phyloP scores from a whole-genome alignment of 108 stramenopile genomes.

The Halocafeteria seosinensis region DNA sequence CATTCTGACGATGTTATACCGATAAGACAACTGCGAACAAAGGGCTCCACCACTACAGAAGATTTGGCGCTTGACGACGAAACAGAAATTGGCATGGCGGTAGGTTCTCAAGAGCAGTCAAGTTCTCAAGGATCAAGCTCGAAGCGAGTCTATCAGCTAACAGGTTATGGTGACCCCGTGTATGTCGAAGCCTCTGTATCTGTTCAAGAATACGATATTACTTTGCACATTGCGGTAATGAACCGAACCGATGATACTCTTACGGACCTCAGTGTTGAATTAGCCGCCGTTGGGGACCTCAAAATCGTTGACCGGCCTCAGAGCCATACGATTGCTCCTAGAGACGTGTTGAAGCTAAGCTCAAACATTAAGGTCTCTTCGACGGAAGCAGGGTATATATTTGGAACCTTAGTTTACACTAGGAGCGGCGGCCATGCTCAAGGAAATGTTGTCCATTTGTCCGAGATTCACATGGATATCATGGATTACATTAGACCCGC shows the following conservation, averaged over 20 bases:
- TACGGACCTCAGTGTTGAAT: constrained; percentile 84
- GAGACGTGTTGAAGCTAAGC: constrained; percentile 74
- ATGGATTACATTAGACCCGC: constrained; percentile 99
- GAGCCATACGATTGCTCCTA: constrained; percentile 75
- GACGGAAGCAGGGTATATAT: constrained; percentile 97
- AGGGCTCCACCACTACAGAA: constrained; percentile 45
- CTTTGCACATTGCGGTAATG: constrained; percentile 84
- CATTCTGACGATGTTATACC: constrained; percentile 93
- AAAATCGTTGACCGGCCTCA: constrained; percentile 96
- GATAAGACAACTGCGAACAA: constrained; percentile 82
- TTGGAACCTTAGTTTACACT: constrained; percentile 94
- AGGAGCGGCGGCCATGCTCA: constrained; percentile 62
- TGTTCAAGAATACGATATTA: constrained; percentile 96
- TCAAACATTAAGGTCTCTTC: constrained; percentile 92
- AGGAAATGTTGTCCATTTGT: constrained; percentile 83
- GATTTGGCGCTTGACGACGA: constrained; percentile 96
- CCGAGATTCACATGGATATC: constrained; percentile 97
- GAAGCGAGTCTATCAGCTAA: constrained; percentile 80
- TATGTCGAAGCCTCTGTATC: constrained; percentile 93
- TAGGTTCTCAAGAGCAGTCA: constrained; percentile 42
- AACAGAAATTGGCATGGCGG: constrained; percentile 76
- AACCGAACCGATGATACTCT: constrained; percentile 88
- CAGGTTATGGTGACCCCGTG: constrained; percentile 91
- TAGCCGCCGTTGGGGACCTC: constrained; percentile 94
- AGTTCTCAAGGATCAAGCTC: constrained; percentile 53